phyloP scores from a whole-genome alignment of 225 moss, liverwort and hornwort species.

The Neckera pumila region DNA sequence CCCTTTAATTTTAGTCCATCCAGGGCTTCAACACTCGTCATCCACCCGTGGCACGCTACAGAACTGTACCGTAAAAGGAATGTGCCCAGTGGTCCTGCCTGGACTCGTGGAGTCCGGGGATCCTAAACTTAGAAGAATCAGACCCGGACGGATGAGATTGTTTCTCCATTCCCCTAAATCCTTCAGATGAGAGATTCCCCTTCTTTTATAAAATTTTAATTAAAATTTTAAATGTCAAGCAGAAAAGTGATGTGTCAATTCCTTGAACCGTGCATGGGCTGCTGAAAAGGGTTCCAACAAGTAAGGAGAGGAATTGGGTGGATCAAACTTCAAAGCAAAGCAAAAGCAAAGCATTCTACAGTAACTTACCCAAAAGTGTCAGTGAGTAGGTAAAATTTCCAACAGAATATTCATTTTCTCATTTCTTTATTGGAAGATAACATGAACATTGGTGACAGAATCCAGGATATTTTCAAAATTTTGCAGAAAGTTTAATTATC shows the following conservation, averaged over 20 bases:
- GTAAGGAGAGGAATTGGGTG: background rate
- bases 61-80: background rate
- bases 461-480: background rate
- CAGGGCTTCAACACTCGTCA: background rate
- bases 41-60: background rate
- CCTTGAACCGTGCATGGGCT: background rate
- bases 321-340: background rate
- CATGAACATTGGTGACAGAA: background rate
- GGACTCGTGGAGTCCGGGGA: background rate
- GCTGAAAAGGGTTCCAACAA: background rate
- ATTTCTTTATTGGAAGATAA: background rate
- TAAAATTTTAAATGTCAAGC: too few species aligned
- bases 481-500: background rate
- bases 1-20: background rate
- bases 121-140: background rate
- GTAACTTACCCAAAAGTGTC: background rate
- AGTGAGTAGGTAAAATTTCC: background rate
- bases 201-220: too few species aligned
- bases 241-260: background rate
- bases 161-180: background rate
- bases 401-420: background rate
- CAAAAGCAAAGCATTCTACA: too few species aligned
- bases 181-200: background rate
- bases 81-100: background rate
- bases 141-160: background rate